These are phyloP conservation scores for Elaeis guineensis DNA, from an alignment of 176 grass and related monocot species.

Conservation along the genomic window DNA sequence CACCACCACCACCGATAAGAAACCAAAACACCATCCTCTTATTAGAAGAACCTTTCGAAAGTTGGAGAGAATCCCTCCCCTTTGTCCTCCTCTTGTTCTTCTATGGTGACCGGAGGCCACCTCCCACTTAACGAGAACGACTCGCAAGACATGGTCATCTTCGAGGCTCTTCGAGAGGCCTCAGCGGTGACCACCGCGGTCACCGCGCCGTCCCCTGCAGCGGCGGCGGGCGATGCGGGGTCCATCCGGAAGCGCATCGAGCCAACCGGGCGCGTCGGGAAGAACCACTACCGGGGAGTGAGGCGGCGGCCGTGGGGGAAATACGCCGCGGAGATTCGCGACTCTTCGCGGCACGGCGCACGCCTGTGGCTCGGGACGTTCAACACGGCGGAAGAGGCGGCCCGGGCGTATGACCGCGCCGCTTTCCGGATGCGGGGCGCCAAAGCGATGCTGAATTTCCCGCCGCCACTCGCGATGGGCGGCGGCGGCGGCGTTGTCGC, in stretches of 20 bases:
- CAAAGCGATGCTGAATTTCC: constrained; percentile 85
- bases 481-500: background rate
- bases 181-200: constrained; percentile 13
- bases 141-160: constrained; percentile 91
- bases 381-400: constrained; percentile 71
- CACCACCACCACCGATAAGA: too few relatives aligned
- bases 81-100: too few relatives aligned
- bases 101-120: background rate
- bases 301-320: constrained; percentile 88
- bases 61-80: too few relatives aligned
- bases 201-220: background rate
- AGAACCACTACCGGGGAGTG: constrained; percentile 58
- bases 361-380: constrained; percentile 95
- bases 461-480: background rate
- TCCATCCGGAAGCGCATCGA: background rate
- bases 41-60: too few relatives aligned
- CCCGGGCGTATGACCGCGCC: constrained; percentile 67
- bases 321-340: constrained; percentile 88
- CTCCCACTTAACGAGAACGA: constrained; percentile 92
- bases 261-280: constrained; percentile 7
- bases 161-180: constrained; percentile 77
- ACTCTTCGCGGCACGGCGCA: constrained; percentile 59
- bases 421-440: constrained; percentile 72
- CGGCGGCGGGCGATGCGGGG: constrained; percentile 5
- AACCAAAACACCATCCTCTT: too few relatives aligned